phyloP scores from a whole-genome alignment of 169 alveolate species.

The Plasmodium knowlesi region DNA sequence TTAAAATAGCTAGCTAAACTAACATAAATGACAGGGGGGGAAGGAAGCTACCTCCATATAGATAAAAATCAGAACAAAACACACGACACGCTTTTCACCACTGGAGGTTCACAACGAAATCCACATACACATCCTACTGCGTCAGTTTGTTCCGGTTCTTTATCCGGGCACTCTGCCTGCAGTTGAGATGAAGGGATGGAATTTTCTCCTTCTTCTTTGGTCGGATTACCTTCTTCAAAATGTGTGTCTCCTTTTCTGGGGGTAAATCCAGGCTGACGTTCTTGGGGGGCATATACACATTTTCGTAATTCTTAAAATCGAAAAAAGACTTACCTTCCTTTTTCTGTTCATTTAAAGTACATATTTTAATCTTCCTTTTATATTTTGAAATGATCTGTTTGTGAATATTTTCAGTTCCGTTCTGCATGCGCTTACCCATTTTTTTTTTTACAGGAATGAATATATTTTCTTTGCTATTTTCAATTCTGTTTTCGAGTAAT shows the following conservation, averaged over 20 bases:
- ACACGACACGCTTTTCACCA: not conserved
- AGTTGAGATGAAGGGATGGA: not conserved
- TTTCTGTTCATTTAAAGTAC: conserved; percentile 9
- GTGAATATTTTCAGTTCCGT: conserved; percentile 1
- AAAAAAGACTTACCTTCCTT: conserved; percentile 14
- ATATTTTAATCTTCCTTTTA: conserved; percentile 63
- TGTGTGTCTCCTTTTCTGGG: conserved; percentile 10
- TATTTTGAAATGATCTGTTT: conserved; percentile 44
- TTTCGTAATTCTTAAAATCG: not conserved
- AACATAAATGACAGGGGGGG: not conserved
- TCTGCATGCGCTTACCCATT: conserved; percentile 23
- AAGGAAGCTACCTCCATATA: not conserved
- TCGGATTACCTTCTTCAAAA: conserved; percentile 41
- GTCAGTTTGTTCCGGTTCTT: conserved; percentile 23
- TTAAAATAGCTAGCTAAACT: not conserved
- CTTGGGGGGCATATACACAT: conserved; percentile 58
- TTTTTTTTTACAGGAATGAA: conserved; percentile 11
- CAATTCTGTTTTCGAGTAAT: conserved; percentile 46
- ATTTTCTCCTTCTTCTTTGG: conserved; percentile 56
- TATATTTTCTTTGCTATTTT: conserved; percentile 40
- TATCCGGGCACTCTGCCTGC: conserved; percentile 49
- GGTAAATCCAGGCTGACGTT: conserved; percentile 25
- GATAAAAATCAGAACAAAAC: not conserved
- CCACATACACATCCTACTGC: not conserved
- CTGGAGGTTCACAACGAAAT: not conserved